Conservation (phyloP, 1,284 basidiomycete species). For the Austropuccinia psidii region DNA sequence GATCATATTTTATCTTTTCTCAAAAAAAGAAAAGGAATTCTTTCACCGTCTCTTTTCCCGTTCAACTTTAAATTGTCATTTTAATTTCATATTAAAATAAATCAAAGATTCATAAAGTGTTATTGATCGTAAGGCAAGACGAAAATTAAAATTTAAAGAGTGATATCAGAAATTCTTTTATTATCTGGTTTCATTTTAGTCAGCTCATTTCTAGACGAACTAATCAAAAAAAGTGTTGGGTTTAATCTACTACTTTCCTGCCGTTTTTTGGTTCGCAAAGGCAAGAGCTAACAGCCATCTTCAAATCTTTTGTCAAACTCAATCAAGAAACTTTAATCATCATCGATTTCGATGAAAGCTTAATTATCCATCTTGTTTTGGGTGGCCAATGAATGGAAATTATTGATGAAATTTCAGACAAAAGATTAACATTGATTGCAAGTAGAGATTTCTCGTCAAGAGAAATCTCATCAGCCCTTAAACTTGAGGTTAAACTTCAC, state of each 20-base stretch:
- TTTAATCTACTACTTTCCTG: background rate
- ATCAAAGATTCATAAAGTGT: background rate
- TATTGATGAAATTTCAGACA: background rate
- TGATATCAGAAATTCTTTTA: background rate
- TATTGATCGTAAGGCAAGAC: slow-evolving; percentile 8
- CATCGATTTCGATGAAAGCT: background rate
- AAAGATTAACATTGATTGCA: background rate
- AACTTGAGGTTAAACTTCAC: background rate
- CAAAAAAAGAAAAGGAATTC: no score
- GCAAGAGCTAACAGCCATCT: slow-evolving; percentile 7
- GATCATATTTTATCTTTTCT: no score
- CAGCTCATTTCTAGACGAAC: background rate
- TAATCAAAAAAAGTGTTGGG: background rate
- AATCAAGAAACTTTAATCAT: background rate
- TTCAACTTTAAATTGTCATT: background rate
- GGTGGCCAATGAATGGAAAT: slow-evolving; percentile 5
- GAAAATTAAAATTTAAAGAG: background rate
- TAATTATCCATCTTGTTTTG: background rate
- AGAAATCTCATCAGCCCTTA: background rate
- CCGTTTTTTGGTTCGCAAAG: background rate
- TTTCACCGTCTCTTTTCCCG: slow-evolving; percentile 3
- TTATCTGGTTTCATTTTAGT: background rate
- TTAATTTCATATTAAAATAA: no score
- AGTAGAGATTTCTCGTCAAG: background rate
- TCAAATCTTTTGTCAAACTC: background rate